These are phyloP conservation scores for Actinomortierella ambigua DNA, from an alignment of 371 early-diverging fungal genomes.

Conservation along the genomic window DNA sequence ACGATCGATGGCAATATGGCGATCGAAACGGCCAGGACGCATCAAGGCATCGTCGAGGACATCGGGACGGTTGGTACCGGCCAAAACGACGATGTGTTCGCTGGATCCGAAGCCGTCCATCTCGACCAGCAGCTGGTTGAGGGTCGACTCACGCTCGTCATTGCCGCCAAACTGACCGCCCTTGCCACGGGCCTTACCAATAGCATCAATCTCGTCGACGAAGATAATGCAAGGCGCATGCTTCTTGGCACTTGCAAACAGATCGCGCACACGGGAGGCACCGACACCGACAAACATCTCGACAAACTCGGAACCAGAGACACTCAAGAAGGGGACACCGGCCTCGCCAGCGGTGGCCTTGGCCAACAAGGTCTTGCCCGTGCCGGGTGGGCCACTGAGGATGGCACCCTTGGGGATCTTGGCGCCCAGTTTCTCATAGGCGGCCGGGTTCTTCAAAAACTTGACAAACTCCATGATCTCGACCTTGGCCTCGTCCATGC, in stretches of 20 bases:
- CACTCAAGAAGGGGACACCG: constrained; percentile 96
- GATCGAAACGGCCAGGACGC: constrained; percentile 99
- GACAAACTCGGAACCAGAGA: constrained; percentile 99
- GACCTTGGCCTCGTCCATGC: constrained; percentile 99
- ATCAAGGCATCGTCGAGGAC: constrained; percentile 92
- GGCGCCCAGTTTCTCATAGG: constrained; percentile 98
- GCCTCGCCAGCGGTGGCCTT: constrained; percentile 99
- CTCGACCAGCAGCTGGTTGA: constrained; percentile 98
- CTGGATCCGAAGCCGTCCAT: constrained; percentile 98
- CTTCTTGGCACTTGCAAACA: constrained; percentile 97
- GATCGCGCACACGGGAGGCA: constrained; percentile 96
- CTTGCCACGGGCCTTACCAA: constrained; percentile 97
- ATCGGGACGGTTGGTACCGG: constrained; percentile 95
- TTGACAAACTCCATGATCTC: constrained; percentile 99
- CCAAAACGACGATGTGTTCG: constrained; percentile 94
- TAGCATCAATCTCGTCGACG: constrained; percentile 99
- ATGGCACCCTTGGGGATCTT: constrained; percentile 99
- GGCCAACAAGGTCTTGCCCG: constrained; percentile 98
- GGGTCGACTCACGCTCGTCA: constrained; percentile 97
- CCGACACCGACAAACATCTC: constrained; percentile 99
- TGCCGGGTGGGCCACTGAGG: constrained; percentile 99
- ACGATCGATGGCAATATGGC: constrained; percentile 95
- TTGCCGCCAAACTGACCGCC: constrained; percentile 93
- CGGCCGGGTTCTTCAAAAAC: constrained; percentile 97
- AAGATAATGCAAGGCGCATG: constrained; percentile 98